Base-by-base conservation (phyloP, 306 rosid species). In the Glycine latifolia region DNA sequence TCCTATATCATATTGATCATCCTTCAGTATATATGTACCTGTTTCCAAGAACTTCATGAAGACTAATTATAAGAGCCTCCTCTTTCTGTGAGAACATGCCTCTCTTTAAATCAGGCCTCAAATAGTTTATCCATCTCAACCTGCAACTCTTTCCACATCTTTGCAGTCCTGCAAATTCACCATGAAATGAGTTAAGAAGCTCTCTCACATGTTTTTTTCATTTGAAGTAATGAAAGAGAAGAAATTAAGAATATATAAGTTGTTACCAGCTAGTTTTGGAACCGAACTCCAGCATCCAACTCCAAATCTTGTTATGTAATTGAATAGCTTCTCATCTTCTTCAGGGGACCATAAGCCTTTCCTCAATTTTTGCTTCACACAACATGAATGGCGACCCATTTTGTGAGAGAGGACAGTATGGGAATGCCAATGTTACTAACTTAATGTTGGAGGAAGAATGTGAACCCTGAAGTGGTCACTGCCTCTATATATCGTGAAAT, bases 281-380 rank as follows among this genome's bases (percentile, higher is more conserved):
- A 94, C 97, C 0, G 98, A 92, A 71, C 98, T 94, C 98, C 98
- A 94, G 89, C 97, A 92, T 15, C 98, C 98, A 83, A 92, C 97
- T 9, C 98, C 98, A 53, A 90, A 94, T n/a, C 82, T 84, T 58
- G 97, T 87, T 77, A 94, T 90, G 91, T 91, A 86, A 79, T 94
- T 92, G 94, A 88, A 92, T 11, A 94, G 97, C 82, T 94, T 94
- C 88, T 94, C 98, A 81, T 94, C 98, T 92, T 94, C 98, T 79
- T 94, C 98, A 63, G 98, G 98, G 65, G 98, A 94, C 98, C 98
- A 94, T 50, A 94, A 88, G 31, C 98, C 98, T 83, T 92, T 94
- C 78, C 97, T 90, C 65, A 94, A 61, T 83, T 94, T 92, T 79
- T 91, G 97, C 90, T 92, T 94, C 86, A 91, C 71, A 83, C 94